phyloP scores from a whole-genome alignment of 2,329 filamentous ascomycete species.

The Pseudogymnoascus sp. region DNA sequence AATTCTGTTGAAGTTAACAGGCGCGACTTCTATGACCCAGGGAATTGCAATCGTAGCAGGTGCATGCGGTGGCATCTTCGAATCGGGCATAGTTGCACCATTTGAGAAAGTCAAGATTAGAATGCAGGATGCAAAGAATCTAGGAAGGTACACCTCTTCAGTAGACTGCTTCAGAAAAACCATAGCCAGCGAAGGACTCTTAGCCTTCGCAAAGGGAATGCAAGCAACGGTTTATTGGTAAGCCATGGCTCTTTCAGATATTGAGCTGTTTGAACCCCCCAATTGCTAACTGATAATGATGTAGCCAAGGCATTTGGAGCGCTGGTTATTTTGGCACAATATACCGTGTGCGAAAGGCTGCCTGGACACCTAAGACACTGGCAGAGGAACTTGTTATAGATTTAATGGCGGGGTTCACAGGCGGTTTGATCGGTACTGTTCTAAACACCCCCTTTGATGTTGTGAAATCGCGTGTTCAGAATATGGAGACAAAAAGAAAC shows the following conservation, averaged over 20 bases:
- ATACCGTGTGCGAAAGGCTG: slow-evolving; percentile 78
- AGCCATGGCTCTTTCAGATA: too few relatives aligned
- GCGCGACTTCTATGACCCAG: slow-evolving; percentile 78
- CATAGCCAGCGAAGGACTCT: slow-evolving; percentile 66
- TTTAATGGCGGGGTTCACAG: slow-evolving; percentile 73
- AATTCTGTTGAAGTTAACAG: slow-evolving; percentile 79
- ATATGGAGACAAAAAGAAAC: slow-evolving; percentile 68
- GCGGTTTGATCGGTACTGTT: slow-evolving; percentile 80
- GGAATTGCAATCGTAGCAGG: slow-evolving; percentile 81
- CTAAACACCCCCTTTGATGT: slow-evolving; percentile 91
- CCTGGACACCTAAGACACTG: slow-evolving; percentile 72
- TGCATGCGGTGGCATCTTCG: slow-evolving; percentile 84
- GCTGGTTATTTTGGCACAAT: slow-evolving; percentile 93
- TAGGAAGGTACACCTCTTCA: slow-evolving; percentile 75
- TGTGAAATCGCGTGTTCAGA: slow-evolving; percentile 93
- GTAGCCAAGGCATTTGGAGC: slow-evolving; percentile 75
- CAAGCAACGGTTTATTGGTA: slow-evolving; percentile 84
- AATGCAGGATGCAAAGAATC: slow-evolving; percentile 85
- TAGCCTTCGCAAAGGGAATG: slow-evolving; percentile 87
- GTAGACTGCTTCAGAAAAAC: slow-evolving; percentile 72
- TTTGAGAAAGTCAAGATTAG: slow-evolving; percentile 97
- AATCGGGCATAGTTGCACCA: slow-evolving; percentile 89
- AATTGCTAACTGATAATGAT: too few relatives aligned
- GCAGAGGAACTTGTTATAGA: slow-evolving; percentile 73
- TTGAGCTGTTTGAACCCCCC: too few relatives aligned